Evolutionary conservation across 306 rosid species (phyloP), one percentile per base, ranked within the genome.

Genomic region (Ammopiptanthus mongolicus): DNA sequence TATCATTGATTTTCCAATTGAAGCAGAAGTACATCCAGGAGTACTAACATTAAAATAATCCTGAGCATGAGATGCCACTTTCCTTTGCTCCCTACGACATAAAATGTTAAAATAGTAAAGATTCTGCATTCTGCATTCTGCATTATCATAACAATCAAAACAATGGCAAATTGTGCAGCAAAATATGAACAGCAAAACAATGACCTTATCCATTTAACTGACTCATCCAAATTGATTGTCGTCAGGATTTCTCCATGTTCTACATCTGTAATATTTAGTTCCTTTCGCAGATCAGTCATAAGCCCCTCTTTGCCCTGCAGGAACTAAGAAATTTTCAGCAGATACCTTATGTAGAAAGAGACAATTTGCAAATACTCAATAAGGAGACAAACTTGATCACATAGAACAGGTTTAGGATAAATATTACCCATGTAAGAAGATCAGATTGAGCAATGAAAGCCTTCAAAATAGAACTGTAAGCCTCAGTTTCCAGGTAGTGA

Each of bases 361-460:
- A 57, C 50, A 58, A 57, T 46, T 51, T 23, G 47, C 72, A 59
- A 34, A 44, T 44, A 52, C 33, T 59, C 19, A 51, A 66, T 8
- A 36, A 29, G 39, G 34, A 51, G 47, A 46, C 77, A 71, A 37
- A 71, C 66, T 52, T 42, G 31, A 52, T 56, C 62, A 14, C 25
- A 23, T 14, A 55, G 9, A 76, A 61, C 5, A 4, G 31, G 41
- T 65, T 64, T 8, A 75, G 29, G 61, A 57, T 64, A 70, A 71
- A 58, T 29, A 63, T 19, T 72, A 84, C 87, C 87, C 87, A 84
- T 58, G 80, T 76, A 8, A 84, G 77, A 80, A 80, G 77, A 76
- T 84, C 82, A 23, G 87, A 80, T 55, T 84, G 84, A 79, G 84
- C 84, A 71, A 48, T 72, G 75, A 84, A 84, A 66, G 87, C 84